phyloP scores from a whole-genome alignment of 257 asterid genomes.

The Solanum ossicruentum region DNA sequence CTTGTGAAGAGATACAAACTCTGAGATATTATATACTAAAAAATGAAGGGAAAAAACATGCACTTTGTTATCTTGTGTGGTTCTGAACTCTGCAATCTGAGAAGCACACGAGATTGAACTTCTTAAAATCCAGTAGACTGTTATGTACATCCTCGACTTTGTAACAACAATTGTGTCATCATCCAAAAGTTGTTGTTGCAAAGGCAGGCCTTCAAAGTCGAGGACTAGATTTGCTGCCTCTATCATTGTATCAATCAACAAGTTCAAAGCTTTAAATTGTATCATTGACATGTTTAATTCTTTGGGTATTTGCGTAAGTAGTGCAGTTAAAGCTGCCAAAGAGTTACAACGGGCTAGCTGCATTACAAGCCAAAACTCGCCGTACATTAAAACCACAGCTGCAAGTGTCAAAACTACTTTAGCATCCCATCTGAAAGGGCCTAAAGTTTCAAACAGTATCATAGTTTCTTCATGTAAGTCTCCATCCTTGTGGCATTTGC shows the following conservation, averaged over 20 bases:
- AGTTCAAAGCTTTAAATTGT: constrained; percentile 32
- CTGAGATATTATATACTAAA: background rate
- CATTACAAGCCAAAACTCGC: constrained; percentile 35
- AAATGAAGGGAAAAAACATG: constrained; percentile 64
- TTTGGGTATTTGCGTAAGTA: constrained; percentile 25
- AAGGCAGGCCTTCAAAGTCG: constrained; percentile 27
- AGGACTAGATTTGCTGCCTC: constrained; percentile 28
- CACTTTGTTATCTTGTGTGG: constrained; percentile 55
- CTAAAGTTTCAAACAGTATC: constrained; percentile 38
- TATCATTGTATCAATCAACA: constrained; percentile 36
- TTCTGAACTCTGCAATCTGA: constrained; percentile 32
- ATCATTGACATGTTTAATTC: constrained; percentile 8
- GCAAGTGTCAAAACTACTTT: constrained; percentile 49
- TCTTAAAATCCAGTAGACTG: constrained; percentile 58
- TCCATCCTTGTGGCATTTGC: constrained; percentile 16
- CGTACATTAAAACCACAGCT: constrained; percentile 29
- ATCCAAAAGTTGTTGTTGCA: constrained; percentile 39
- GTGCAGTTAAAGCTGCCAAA: constrained; percentile 33
- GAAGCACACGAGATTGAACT: constrained; percentile 44
- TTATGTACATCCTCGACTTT: constrained; percentile 33
- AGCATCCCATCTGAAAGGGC: constrained; percentile 50
- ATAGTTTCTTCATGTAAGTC: constrained; percentile 38
- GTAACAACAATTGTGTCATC: constrained; percentile 10
- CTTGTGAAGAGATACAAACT: background rate
- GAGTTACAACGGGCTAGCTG: constrained; percentile 26